Conservation (phyloP, 768 basidiomycete genomes). For the Pleurotus pulmonarius region DNA sequence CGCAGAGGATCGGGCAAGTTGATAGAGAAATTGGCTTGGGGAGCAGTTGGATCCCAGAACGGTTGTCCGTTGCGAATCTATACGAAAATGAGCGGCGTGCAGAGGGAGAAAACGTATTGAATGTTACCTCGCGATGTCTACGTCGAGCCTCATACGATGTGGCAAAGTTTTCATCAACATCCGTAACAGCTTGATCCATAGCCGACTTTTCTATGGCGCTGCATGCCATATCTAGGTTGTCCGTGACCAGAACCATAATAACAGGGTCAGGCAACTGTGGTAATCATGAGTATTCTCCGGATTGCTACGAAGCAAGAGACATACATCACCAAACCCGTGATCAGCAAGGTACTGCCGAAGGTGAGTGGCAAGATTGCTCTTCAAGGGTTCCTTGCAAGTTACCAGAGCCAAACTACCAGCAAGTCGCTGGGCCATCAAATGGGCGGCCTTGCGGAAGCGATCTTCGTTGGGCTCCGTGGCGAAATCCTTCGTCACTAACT, state of each 20-base stretch:
- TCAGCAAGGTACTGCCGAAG: slow-evolving; percentile 80
- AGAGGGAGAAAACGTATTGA: too few species aligned
- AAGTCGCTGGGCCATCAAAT: slow-evolving; percentile 95
- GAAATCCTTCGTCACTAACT: slow-evolving; percentile 94
- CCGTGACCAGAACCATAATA: slow-evolving; percentile 74
- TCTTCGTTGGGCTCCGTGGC: slow-evolving; percentile 89
- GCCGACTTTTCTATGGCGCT: slow-evolving; percentile 95
- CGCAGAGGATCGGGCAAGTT: slow-evolving; percentile 86
- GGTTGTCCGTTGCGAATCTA: slow-evolving; percentile 66
- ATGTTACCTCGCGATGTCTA: slow-evolving; percentile 75
- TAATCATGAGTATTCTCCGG: neutral
- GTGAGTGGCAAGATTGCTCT: slow-evolving; percentile 87
- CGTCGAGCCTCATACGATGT: slow-evolving; percentile 79
- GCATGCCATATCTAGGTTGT: slow-evolving; percentile 93
- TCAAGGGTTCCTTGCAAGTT: slow-evolving; percentile 96
- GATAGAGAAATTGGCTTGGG: slow-evolving; percentile 62
- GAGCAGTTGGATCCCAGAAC: slow-evolving; percentile 87
- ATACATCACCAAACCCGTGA: slow-evolving; percentile 85
- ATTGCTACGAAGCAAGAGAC: slow-evolving; percentile 4
- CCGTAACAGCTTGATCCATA: slow-evolving; percentile 90
- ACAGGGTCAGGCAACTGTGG: slow-evolving; percentile 68
- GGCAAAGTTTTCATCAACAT: slow-evolving; percentile 88
- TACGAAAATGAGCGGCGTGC: neutral
- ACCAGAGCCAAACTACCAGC: slow-evolving; percentile 95
- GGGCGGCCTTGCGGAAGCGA: slow-evolving; percentile 86